Conservation (phyloP, 352 stramenopile species). For the Globisporangium perplexum region DNA sequence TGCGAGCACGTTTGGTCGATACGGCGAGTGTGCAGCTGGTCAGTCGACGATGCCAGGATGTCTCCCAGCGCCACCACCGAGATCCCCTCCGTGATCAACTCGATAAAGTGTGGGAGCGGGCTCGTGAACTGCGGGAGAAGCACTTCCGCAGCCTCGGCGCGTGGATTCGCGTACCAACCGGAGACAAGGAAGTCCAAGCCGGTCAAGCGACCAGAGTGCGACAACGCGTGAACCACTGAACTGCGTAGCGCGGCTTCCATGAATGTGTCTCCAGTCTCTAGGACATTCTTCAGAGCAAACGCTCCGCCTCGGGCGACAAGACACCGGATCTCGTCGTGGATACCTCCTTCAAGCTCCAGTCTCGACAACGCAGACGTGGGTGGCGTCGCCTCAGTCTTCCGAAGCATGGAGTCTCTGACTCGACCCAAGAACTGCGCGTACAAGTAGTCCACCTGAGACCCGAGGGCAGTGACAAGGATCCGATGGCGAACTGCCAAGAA, state of each 20-base stretch:
- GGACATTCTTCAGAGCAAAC: slow-evolving; percentile 26
- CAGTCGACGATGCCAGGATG: slow-evolving; percentile 42
- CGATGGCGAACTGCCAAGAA: slow-evolving; percentile 36
- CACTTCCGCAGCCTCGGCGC: neutral
- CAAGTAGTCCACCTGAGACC: slow-evolving; percentile 38
- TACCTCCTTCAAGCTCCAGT: slow-evolving; percentile 39
- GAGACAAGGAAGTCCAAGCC: slow-evolving; percentile 57
- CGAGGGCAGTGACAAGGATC: slow-evolving; percentile 28
- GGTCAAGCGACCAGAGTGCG: slow-evolving; percentile 37
- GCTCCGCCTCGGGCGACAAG: slow-evolving; percentile 26
- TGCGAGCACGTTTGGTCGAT: slow-evolving; percentile 64
- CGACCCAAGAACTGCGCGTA: slow-evolving; percentile 39
- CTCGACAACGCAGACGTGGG: neutral
- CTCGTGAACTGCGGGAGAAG: slow-evolving; percentile 25
- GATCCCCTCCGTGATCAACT: slow-evolving; percentile 54
- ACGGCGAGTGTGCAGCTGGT: slow-evolving; percentile 43
- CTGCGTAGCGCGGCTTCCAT: slow-evolving; percentile 29
- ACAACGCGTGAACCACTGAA: slow-evolving; percentile 39
- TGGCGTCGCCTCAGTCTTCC: slow-evolving; percentile 6
- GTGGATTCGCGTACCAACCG: slow-evolving; percentile 23
- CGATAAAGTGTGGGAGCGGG: slow-evolving; percentile 49
- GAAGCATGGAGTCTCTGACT: slow-evolving; percentile 25
- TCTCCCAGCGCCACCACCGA: slow-evolving; percentile 41
- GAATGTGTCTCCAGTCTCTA: slow-evolving; percentile 38
- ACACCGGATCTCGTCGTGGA: slow-evolving; percentile 50